Evolutionary conservation across 768 basidiomycete genomes (phyloP).

Genomic region (Boletus insuetus): DNA sequence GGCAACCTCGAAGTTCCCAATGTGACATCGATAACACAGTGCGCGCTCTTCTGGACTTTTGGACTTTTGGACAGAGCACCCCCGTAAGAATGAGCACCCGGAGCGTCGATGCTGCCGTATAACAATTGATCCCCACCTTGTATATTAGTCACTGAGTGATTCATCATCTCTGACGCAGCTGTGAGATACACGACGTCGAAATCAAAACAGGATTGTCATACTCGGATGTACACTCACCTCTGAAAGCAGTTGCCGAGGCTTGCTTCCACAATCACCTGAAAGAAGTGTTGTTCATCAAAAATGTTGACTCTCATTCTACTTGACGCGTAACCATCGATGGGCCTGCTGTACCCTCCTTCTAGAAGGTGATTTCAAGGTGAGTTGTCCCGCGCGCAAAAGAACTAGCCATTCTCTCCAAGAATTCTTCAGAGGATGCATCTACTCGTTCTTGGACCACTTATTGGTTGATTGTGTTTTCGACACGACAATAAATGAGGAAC

Average conservation of each 20-base stretch:
- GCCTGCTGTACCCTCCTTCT: slow-evolving; percentile 13
- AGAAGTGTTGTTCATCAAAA: neutral
- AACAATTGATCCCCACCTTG: neutral
- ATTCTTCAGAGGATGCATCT: slow-evolving; percentile 18
- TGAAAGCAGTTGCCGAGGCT: slow-evolving; percentile 18
- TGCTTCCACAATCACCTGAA: slow-evolving; percentile 16
- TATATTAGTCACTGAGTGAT: neutral
- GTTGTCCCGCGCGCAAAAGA: neutral
- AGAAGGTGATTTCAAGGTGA: neutral
- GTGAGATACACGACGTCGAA: neutral
- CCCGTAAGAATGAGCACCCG: slow-evolving; percentile 31
- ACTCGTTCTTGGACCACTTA: slow-evolving; percentile 19
- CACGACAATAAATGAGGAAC: slow-evolving; percentile 31
- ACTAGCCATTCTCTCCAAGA: slow-evolving; percentile 14
- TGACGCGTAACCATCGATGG: slow-evolving; percentile 16
- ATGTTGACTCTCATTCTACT: slow-evolving; percentile 1
- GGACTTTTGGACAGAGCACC: slow-evolving; percentile 18
- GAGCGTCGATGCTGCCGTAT: slow-evolving; percentile 24
- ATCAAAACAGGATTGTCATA: neutral
- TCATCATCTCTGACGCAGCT: slow-evolving; percentile 21
- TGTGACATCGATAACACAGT: slow-evolving; percentile 30
- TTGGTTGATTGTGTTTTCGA: slow-evolving; percentile 17
- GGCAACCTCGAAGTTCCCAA: slow-evolving; percentile 28
- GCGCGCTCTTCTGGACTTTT: slow-evolving; percentile 20
- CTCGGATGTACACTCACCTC: slow-evolving; percentile 4